Conservation (phyloP, 345 rosid species). For the Bruguiera gymnorhiza region DNA sequence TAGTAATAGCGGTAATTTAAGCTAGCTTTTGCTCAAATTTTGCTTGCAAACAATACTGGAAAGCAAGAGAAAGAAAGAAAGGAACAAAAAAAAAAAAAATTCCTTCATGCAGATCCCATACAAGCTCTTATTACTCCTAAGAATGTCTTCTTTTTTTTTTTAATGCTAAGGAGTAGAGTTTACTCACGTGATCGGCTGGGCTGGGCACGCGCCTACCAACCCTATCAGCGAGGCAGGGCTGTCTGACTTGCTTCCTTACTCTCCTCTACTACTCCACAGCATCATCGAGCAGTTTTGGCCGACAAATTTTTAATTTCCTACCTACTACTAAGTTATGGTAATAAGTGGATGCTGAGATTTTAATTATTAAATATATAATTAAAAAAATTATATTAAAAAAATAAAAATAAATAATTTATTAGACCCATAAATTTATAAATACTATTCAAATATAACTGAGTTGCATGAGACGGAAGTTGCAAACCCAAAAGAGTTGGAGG, state of each 20-base stretch:
- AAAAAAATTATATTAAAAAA: too few species aligned
- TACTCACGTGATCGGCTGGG: slow-evolving; percentile 26
- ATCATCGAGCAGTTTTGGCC: not conserved
- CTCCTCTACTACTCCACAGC: not conserved
- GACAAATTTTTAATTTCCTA: too few species aligned
- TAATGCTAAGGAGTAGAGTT: not conserved
- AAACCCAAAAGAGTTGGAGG: too few species aligned
- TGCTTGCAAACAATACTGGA: not conserved
- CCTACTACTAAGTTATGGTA: too few species aligned
- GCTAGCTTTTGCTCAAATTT: too few species aligned
- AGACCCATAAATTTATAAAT: too few species aligned
- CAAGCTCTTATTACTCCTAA: slow-evolving; percentile 2
- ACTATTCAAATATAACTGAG: too few species aligned
- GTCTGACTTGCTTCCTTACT: slow-evolving; percentile 1
- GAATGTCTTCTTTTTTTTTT: not conserved
- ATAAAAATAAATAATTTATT: too few species aligned
- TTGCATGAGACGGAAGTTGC: too few species aligned
- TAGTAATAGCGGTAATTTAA: too few species aligned
- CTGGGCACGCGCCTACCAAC: slow-evolving; percentile 1
- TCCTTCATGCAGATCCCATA: not conserved
- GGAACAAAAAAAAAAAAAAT: not conserved
- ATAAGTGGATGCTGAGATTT: too few species aligned
- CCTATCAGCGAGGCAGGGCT: slow-evolving; percentile 10
- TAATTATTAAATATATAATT: too few species aligned
- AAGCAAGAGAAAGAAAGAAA: not conserved